These are phyloP conservation scores for Elsinoe fawcettii DNA, from an alignment of 2,329 filamentous ascomycete species.

Conservation along the genomic window DNA sequence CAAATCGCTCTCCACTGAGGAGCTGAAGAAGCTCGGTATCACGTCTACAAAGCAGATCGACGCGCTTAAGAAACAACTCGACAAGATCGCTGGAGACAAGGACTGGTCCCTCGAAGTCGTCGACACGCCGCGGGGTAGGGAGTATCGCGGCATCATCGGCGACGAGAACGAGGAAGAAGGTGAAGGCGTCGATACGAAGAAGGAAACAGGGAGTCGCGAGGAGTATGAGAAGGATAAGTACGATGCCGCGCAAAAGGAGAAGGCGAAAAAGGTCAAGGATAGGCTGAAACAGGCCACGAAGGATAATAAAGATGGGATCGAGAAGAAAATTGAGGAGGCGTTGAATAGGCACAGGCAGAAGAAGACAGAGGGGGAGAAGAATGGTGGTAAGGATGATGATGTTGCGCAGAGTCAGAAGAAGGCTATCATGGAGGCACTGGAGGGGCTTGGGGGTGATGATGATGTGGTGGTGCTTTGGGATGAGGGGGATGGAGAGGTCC, in stretches of 20 bases:
- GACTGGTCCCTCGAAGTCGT: slow-evolving; percentile 77
- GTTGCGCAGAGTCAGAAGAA: background rate
- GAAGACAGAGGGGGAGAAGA: slow-evolving; percentile 26
- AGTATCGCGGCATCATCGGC: slow-evolving; percentile 64
- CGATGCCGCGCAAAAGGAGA: background rate
- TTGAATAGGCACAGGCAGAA: background rate
- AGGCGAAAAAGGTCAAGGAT: background rate
- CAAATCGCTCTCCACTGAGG: slow-evolving; percentile 26
- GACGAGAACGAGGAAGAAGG: slow-evolving; percentile 43
- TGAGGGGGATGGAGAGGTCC: slow-evolving; percentile 1
- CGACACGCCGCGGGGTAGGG: slow-evolving; percentile 56
- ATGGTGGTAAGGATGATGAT: slow-evolving; percentile 25
- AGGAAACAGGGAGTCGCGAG: slow-evolving; percentile 38
- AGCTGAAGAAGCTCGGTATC: slow-evolving; percentile 52
- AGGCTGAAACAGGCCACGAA: background rate
- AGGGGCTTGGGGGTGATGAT: background rate
- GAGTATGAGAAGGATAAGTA: slow-evolving; percentile 22
- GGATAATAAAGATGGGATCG: background rate
- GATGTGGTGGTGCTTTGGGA: slow-evolving; percentile 3
- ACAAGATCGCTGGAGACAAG: slow-evolving; percentile 60
- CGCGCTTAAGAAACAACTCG: slow-evolving; percentile 58
- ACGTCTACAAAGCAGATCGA: slow-evolving; percentile 65
- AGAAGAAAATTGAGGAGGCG: background rate
- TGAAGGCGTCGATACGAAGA: slow-evolving; percentile 25
- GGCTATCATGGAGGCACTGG: background rate